Evolutionary conservation across 228 moss, liverwort and hornwort genomes (phyloP), one percentile per base, ranked within the genome.

Genomic region (Sphagnum magellanicum): DNA sequence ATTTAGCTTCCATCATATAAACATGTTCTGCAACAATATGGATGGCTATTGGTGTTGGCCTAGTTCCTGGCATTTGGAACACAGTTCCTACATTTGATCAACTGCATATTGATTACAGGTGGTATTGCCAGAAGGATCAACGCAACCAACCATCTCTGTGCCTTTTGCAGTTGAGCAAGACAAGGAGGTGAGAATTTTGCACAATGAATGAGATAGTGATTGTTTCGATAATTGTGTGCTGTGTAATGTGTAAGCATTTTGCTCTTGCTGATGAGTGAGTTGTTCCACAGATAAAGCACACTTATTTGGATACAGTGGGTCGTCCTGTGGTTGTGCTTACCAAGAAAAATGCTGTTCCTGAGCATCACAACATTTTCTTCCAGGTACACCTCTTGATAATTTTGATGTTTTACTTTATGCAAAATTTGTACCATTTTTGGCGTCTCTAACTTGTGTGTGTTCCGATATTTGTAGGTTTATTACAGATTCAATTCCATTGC

Each of bases 281-380:
- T 74, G 32, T n/a, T 49, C 68, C 50, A 53, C 78, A 85, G 84
- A 87, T 76, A 59, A 88, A 85, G 76, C 83, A 83, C 52, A 89
- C 97, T 3, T 97, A 91, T 68, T 76, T 97, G 85, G 97, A 97
- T 73, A 97, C 97, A 0, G 81, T 93, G 49, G 97, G 93, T 51
- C 84, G 97, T 61, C 86, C 84, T 74, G 93, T 93, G 17, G 80
- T 91, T 6, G 88, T 83, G 69, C 62, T 93, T 8, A 83, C 70
- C 59, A 97, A 97, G 77, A 70, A 69, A 68, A 88, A 93, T 62
- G 76, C 88, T 10, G 76, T 97, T 10, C 61, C 89, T 72, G 97
- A 97, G 80, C 97, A 97, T 73, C 97, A 97, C 70, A 87, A 87
- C 74, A 80, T 91, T 50, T 77, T 77, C 71, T 74, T 93, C 60